Base-by-base conservation (phyloP, 2,329 filamentous ascomycete species). In the Triangularia verruculosa region DNA sequence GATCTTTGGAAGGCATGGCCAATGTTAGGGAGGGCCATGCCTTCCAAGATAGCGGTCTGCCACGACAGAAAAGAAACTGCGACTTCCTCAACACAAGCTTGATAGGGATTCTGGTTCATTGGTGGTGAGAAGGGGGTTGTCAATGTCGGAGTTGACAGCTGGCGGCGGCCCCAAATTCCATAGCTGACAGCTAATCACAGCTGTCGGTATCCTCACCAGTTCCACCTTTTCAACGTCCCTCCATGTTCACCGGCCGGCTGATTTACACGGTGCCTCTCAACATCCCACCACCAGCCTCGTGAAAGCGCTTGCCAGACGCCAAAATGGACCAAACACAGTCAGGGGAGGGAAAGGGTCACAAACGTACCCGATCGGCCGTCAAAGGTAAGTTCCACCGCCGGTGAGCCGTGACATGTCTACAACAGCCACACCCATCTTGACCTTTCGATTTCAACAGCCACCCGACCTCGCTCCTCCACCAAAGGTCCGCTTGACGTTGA, bases 401-500 rank as follows among this genome's bases (percentile, higher is more conserved):
- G 11, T 25, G 15, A 15, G 7, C 22, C 4, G 11, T 17, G 17
- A 24, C 22, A 6, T 4, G 22, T 13, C 22, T n/a, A 4, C 24
- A 52, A 9, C 20, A 8, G 15, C 3, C 13, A 52, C 20, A 9
- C 24, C 17, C 61, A 28, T 28, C 72, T 70, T 68, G 43, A 69
- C 54, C 22, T 24, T 13, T 6, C 22, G 12, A 69, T 13, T 25
- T 47, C 39, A 2, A 20, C 15, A 86, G 84, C 83, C 54, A 77
- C 83, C n/a, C 78, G 88, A 53, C 84, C 89, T 8, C 82, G 89
- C 58, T 86, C 89, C 51, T 84, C 89, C 53, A 95, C 92, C 4
- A 91, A 88, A 75, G 92, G 91, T 0, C 92, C 92, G 3, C 80
- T 96, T 20, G 92, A 95, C 71, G 78, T 80, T 66, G 86, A 89